Evolutionary conservation across 1,284 basidiomycete genomes (phyloP).

Genomic region (Ceratobasidium theobromae): DNA sequence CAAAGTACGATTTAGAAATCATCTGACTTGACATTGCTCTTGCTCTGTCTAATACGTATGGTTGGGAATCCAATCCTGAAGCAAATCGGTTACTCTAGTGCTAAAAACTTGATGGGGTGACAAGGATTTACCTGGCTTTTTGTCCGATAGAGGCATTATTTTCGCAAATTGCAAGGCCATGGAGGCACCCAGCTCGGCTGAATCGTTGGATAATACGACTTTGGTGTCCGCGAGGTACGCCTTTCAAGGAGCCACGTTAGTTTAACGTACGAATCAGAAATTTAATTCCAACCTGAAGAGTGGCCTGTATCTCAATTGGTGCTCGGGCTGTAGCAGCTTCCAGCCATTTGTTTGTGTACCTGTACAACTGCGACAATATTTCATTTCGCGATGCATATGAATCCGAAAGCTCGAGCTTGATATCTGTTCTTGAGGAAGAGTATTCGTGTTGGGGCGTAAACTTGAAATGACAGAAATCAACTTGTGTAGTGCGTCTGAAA

Average conservation of each 20-base stretch:
- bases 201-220: constrained; percentile 63
- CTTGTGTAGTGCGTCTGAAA: not conserved
- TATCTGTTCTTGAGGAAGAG: constrained; percentile 70
- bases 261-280: too few relatives aligned
- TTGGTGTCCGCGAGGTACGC: constrained; percentile 80
- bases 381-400: constrained; percentile 85
- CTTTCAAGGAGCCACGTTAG: constrained; percentile 49
- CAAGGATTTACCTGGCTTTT: constrained; percentile 63
- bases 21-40: constrained; percentile 69
- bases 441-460: constrained; percentile 88
- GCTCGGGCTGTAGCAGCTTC: constrained; percentile 82
- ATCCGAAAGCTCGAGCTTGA: constrained; percentile 83
- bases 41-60: constrained; percentile 5
- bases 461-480: constrained; percentile 46
- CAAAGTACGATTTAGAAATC: constrained; percentile 81
- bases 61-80: constrained; percentile 3
- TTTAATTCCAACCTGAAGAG: constrained; percentile 66
- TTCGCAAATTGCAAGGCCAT: constrained; percentile 84
- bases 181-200: constrained; percentile 86
- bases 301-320: constrained; percentile 90
- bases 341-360: constrained; percentile 80
- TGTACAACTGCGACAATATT: constrained; percentile 74
- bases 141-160: constrained; percentile 73
- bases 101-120: not conserved
- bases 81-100: not conserved